Base-by-base conservation (phyloP, 2,329 filamentous ascomycete genomes). In the Ceratocystis papillata region DNA sequence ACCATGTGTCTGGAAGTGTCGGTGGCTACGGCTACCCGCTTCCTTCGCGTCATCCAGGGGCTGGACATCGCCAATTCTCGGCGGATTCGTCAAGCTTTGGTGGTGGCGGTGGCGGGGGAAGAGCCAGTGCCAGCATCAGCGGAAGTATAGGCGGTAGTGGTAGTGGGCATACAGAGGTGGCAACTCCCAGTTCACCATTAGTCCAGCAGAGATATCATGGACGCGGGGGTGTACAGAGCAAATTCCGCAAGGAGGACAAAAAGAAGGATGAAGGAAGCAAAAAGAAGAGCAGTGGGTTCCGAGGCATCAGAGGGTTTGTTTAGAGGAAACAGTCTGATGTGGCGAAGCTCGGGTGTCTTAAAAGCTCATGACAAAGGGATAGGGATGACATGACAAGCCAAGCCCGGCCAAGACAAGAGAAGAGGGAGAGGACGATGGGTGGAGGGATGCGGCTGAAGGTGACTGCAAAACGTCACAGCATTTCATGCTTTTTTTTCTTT, bases 91-190 rank as follows among this genome's bases (percentile, higher is more conserved):
- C 33, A 22, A 46, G 63, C 8, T 57, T 44, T 12, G 41, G 30
- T 6, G 17, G 61, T 37, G 50, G 41, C 17, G 37, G 63, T 7
- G 48, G 5, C 30, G 30, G 46, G 44, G 33, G 37, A 12, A 41
- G 37, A 1, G 37, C 37, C 10, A 57, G 20, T 55, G 15, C n/a
- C 50, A 63, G 65, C 44, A 10, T 44, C 12, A 15, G 22, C 41
- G 46, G 41, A 81, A 79, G 70, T 72, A 76, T 37, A 72, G 77
- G 0, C 77, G 77, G 2, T 79, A 81, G 69, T 79, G 77, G 2
- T 79, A 81, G 69, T 79, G 83, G 48, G 2, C 1, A 77, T 33
- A 15, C 53, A 25, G 53, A 57, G 25, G 10, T 33, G 53, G 28
- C 53, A 28, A 57, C 53, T 25, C 53, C 53, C 12, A 57, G 53